Evolutionary conservation across 306 rosid genomes (phyloP).

Genomic region (Coriaria nepalensis): DNA sequence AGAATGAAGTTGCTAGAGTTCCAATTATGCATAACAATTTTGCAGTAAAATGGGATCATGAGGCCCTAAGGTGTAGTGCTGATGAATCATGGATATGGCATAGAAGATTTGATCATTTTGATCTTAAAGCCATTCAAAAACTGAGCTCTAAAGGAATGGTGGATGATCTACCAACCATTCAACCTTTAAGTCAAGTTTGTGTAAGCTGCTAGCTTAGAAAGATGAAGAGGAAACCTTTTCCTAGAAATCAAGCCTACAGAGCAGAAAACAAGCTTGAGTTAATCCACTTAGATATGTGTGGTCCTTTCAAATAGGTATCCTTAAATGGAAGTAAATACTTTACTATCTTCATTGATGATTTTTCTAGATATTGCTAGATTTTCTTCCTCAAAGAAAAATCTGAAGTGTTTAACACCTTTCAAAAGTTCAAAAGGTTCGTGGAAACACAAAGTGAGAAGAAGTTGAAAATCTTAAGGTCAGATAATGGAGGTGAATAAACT

Average conservation of each 20-base stretch:
- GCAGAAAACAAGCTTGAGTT: not conserved
- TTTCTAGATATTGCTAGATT: slow-evolving; percentile 8
- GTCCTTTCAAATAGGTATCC: slow-evolving; percentile 1
- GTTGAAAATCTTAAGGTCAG: not conserved
- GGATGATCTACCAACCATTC: not conserved
- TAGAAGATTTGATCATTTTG: too few species aligned
- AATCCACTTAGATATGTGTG: slow-evolving; percentile 2
- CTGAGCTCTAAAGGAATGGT: not conserved
- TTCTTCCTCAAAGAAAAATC: slow-evolving; percentile 1
- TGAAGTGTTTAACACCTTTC: not conserved
- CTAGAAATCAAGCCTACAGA: not conserved
- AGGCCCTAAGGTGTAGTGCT: too few species aligned
- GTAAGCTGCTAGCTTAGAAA: not conserved
- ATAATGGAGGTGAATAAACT: slow-evolving; percentile 12
- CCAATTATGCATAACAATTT: not conserved
- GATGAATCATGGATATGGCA: too few species aligned
- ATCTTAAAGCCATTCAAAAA: too few species aligned
- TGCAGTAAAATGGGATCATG: too few species aligned
- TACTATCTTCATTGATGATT: slow-evolving; percentile 9
- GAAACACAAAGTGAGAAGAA: slow-evolving; percentile 3
- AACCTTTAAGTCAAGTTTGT: not conserved
- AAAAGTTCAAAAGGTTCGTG: slow-evolving; percentile 5
- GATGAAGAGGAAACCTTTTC: not conserved
- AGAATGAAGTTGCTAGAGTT: not conserved
- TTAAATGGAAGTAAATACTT: slow-evolving; percentile 4